These are phyloP conservation scores for Eimeria maxima DNA, from an alignment of 169 alveolate genomes.

Conservation along the genomic window DNA sequence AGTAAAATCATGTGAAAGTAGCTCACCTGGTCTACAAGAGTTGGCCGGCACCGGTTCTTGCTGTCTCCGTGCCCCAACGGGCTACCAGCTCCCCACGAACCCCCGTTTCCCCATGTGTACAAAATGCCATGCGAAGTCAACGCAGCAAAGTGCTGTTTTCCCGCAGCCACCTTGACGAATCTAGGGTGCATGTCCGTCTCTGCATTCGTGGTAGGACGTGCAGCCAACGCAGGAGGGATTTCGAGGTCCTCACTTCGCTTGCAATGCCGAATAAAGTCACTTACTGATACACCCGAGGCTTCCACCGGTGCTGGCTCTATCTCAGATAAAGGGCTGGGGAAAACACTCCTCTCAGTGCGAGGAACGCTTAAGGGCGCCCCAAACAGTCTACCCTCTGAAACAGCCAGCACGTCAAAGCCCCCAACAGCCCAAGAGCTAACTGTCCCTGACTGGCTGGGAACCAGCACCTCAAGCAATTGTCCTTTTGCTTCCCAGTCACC, in stretches of 20 bases:
- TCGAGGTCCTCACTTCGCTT: constrained; percentile 42
- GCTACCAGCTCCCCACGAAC: constrained; percentile 64
- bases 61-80: constrained; percentile 74
- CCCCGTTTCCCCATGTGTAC: constrained; percentile 73
- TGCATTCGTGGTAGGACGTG: background rate
- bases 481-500: background rate
- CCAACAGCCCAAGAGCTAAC: constrained; percentile 26
- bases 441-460: constrained; percentile 17
- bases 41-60: constrained; percentile 32
- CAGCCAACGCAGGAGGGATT: constrained; percentile 13
- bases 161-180: constrained; percentile 76
- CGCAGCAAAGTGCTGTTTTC: constrained; percentile 70
- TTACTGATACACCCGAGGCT: background rate
- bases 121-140: constrained; percentile 50
- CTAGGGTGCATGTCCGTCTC: background rate
- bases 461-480: constrained; percentile 17
- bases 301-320: constrained; percentile 27
- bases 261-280: constrained; percentile 26
- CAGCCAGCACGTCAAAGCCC: constrained; percentile 23
- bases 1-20: background rate
- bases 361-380: constrained; percentile 13
- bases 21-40: constrained; percentile 57
- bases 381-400: constrained; percentile 39
- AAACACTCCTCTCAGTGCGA: background rate
- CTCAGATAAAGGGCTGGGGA: background rate